Evolutionary conservation across 306 rosid genomes (phyloP), one percentile per base, ranked within the genome.

Genomic region (Medicago lupulina): DNA sequence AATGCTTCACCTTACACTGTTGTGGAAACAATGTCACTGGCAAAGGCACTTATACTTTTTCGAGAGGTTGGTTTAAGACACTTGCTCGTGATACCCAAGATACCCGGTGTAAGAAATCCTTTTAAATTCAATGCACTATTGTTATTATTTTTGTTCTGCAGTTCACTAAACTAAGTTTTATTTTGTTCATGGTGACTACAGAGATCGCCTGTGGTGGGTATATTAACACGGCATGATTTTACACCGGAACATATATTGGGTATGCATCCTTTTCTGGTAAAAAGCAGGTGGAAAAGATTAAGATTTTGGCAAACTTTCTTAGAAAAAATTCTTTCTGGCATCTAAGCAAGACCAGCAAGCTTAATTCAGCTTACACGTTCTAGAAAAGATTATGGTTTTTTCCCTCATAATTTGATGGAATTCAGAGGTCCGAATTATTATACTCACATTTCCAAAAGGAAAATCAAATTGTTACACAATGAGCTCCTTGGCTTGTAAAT

Each of bases 1-100:
- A 95, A 95, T 73, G 78, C 97, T 76, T 95, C 99, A 3, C 99
- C 99, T 50, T 92, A 84, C 68, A 90, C 99, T 7, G 97, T 95
- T 23, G 88, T 92, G 81, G 99, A 90, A 79, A 86, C 99, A 7
- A 95, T 92, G 99, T 89, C 97, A 13, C 74, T 95, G 5, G 97
- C 85, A 18, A 95, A 95, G 92, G 99, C 97, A 59, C 92, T 86
- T 31, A 78, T 63, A 44, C 93, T 92, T 70, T 92, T 95, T 55
- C 90, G 99, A 59, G 87, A 85, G 82, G 87, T 91, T 41, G 97
- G 97, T 63, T 88, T 95, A 59, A 88, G 99, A 82, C 99, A 95
- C 82, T 81, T 95, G 81, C 88, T 95, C 23, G 97, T 95, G 79
- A 77, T 92, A 76, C 99, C 99, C 61, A 95, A 88, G 90, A 62